Percentiles rank a stretch among this genome's conserved stretches.
phyloP scores from a whole-genome alignment of 2,329 filamentous ascomycete species.

The Lecanicillium sp. region DNA sequence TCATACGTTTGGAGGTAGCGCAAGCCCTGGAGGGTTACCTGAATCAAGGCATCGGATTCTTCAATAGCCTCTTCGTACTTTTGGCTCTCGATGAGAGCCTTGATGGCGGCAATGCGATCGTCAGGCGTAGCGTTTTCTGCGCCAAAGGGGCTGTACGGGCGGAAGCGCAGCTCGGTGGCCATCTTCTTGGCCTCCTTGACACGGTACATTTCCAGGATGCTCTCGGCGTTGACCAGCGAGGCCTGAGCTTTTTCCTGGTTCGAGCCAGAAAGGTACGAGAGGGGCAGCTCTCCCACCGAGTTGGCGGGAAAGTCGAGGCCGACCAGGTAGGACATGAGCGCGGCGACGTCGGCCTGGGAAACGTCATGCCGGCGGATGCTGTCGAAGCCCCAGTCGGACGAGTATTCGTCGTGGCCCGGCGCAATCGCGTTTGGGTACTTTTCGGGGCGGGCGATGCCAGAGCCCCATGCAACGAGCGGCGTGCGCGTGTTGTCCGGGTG shows the following conservation, averaged over 20 bases:
- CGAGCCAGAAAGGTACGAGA: constrained; percentile 70
- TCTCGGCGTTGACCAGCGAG: constrained; percentile 74
- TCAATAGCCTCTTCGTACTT: constrained; percentile 72
- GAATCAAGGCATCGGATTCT: constrained; percentile 70
- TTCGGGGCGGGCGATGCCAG: constrained; percentile 74
- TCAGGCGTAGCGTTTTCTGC: constrained; percentile 57
- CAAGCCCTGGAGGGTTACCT: constrained; percentile 71
- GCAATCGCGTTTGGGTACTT: constrained; percentile 50
- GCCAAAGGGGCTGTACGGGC: constrained; percentile 66
- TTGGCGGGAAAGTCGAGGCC: constrained; percentile 91
- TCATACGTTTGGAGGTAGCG: constrained; percentile 97
- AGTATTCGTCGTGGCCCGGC: constrained; percentile 86
- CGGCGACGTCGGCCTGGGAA: constrained; percentile 85
- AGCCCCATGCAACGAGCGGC: constrained; percentile 87
- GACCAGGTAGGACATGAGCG: constrained; percentile 88
- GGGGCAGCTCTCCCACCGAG: constrained; percentile 86
- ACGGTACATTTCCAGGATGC: constrained; percentile 90
- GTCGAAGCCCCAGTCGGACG: constrained; percentile 79
- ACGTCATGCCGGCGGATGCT: constrained; percentile 84
- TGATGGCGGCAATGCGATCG: constrained; percentile 61
- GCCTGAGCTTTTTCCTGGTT: constrained; percentile 76
- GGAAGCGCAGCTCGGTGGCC: constrained; percentile 67
- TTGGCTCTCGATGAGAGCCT: constrained; percentile 57
- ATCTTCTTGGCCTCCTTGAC: constrained; percentile 88
- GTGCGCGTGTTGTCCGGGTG: constrained; percentile 96